phyloP scores from a whole-genome alignment of 164 flowering plant species.

The Platanus orientalis region DNA sequence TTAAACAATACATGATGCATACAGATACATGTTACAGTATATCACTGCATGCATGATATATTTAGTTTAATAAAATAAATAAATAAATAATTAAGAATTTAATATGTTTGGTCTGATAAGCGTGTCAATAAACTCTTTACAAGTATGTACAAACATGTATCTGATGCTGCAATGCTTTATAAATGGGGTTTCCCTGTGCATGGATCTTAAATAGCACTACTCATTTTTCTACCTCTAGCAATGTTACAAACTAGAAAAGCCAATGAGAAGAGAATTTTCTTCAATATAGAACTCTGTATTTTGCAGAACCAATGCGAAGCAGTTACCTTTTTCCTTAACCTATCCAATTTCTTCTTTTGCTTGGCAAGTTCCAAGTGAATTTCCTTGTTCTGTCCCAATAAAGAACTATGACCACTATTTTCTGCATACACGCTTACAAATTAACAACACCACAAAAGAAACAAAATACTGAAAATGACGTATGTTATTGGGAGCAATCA shows the following conservation, averaged over 20 bases:
- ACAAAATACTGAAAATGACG: neutral
- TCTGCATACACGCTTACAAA: constrained; percentile 33
- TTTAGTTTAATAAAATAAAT: too few species aligned
- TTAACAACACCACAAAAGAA: neutral
- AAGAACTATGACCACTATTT: constrained; percentile 13
- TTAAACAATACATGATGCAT: too few species aligned
- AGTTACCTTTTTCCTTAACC: constrained; percentile 56
- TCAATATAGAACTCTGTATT: neutral
- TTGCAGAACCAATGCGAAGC: neutral
- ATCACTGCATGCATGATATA: too few species aligned
- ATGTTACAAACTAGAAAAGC: neutral
- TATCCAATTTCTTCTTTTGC: constrained; percentile 49
- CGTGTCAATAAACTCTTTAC: too few species aligned
- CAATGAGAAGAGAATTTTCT: neutral
- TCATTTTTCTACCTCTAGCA: neutral
- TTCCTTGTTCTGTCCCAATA: constrained; percentile 41
- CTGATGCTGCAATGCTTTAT: too few species aligned
- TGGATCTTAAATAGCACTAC: neutral
- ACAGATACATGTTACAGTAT: too few species aligned
- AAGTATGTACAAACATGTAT: too few species aligned
- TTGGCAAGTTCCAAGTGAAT: constrained; percentile 42
- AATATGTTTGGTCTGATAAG: too few species aligned
- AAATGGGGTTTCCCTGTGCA: too few species aligned
- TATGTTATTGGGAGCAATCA: neutral
- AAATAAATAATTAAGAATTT: too few species aligned